Evolutionary conservation across 2,329 filamentous ascomycete species (phyloP).

Genomic region (Aspergillus phoenicis): DNA sequence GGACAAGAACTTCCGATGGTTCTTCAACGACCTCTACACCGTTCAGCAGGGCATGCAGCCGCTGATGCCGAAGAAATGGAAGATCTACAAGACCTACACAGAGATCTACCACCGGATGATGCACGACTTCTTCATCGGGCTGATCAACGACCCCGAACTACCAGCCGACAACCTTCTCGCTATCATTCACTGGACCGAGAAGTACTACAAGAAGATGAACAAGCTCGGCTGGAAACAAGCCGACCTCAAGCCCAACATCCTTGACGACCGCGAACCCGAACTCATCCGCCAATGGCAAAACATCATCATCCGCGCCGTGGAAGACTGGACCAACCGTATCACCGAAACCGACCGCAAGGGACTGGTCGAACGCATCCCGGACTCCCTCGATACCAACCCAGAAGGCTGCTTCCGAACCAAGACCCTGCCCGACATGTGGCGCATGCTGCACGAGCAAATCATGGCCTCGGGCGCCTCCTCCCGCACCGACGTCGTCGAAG

Average conservation of each 20-base stretch:
- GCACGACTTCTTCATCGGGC: slow-evolving; percentile 85
- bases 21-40: slow-evolving; percentile 94
- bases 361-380: slow-evolving; percentile 75
- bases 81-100: slow-evolving; percentile 86
- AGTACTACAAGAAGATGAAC: slow-evolving; percentile 94
- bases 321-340: slow-evolving; percentile 97
- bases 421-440: slow-evolving; percentile 92
- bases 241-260: slow-evolving; percentile 79
- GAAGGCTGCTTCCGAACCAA: slow-evolving; percentile 91
- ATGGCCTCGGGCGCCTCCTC: slow-evolving; percentile 81
- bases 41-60: slow-evolving; percentile 90
- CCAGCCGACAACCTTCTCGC: slow-evolving; percentile 84
- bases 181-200: slow-evolving; percentile 92
- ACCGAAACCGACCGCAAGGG: slow-evolving; percentile 78
- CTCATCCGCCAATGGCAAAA: slow-evolving; percentile 91
- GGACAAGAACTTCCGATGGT: slow-evolving; percentile 91
- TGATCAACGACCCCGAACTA: slow-evolving; percentile 82
- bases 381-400: slow-evolving; percentile 82
- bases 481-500: slow-evolving; percentile 87
- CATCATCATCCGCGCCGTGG: slow-evolving; percentile 91
- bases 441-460: slow-evolving; percentile 93
- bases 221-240: slow-evolving; percentile 79
- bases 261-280: slow-evolving; percentile 87
- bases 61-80: slow-evolving; percentile 95
- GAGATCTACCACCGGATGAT: slow-evolving; percentile 91